Evolutionary conservation across 2,329 filamentous ascomycete genomes (phyloP).

Genomic region (Xylariaceae sp.): DNA sequence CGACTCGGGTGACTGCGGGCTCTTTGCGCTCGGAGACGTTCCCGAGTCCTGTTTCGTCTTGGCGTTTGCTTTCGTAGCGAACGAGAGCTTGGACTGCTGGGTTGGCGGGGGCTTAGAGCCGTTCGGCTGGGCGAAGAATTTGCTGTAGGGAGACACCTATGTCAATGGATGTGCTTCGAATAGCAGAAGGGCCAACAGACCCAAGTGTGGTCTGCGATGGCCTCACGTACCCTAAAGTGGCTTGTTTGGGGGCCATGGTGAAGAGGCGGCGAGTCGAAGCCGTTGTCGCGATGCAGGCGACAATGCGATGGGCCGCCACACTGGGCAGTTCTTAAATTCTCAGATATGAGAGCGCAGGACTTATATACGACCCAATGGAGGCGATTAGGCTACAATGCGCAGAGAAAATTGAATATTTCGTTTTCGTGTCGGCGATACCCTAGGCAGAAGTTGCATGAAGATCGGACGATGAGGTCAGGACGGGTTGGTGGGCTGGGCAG

Average conservation of each 20-base stretch:
- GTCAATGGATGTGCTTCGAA: slow-evolving; percentile 1
- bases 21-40: slow-evolving; percentile 16
- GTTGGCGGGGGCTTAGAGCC: slow-evolving; percentile 56
- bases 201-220: slow-evolving; percentile 33
- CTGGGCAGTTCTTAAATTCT: slow-evolving; percentile 7
- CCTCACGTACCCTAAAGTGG: slow-evolving; percentile 34
- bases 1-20: slow-evolving; percentile 15
- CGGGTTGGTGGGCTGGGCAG: background rate
- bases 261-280: slow-evolving; percentile 20
- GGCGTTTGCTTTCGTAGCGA: slow-evolving; percentile 55
- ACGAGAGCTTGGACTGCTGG: slow-evolving; percentile 76
- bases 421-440: too few relatives aligned
- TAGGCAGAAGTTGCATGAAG: too few relatives aligned
- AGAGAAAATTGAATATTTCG: slow-evolving; percentile 4
- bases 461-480: too few relatives aligned
- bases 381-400: background rate
- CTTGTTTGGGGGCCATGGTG: slow-evolving; percentile 32
- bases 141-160: slow-evolving; percentile 48
- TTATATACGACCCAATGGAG: background rate
- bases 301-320: slow-evolving; percentile 25
- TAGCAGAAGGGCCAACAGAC: slow-evolving; percentile 22
- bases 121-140: slow-evolving; percentile 73
- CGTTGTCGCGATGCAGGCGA: slow-evolving; percentile 22
- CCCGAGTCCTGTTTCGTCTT: slow-evolving; percentile 32
- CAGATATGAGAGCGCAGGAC: background rate